Evolutionary conservation across 2,329 filamentous ascomycete species (phyloP).

Genomic region (Penicillium oxalicum): DNA sequence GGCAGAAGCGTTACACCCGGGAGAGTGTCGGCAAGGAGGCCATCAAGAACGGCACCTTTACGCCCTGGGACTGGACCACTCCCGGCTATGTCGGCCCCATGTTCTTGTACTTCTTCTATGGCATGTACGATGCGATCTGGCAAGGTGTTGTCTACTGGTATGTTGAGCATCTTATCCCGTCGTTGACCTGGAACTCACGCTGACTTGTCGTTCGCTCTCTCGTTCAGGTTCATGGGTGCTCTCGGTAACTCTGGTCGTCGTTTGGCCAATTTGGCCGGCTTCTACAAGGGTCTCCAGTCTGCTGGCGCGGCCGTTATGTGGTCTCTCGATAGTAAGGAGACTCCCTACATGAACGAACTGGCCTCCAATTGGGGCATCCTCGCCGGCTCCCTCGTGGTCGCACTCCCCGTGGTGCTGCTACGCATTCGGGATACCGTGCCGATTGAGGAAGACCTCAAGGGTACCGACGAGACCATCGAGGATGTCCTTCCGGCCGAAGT

Average conservation of each 20-base stretch:
- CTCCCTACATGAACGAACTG: conserved; percentile 64
- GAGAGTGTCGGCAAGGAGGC: conserved; percentile 18
- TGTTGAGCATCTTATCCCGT: conserved; percentile 14
- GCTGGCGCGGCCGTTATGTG: conserved; percentile 61
- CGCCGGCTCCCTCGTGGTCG: conserved; percentile 59
- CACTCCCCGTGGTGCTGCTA: conserved; percentile 66
- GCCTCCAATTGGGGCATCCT: conserved; percentile 69
- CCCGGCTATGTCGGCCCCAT: conserved; percentile 67
- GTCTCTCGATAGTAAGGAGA: conserved; percentile 56
- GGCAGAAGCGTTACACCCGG: conserved; percentile 57
- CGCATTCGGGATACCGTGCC: conserved; percentile 70
- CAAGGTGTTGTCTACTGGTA: conserved; percentile 85
- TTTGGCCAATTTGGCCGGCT: conserved; percentile 80
- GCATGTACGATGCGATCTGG: conserved; percentile 80
- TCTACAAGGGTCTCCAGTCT: conserved; percentile 82
- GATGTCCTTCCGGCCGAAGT: conserved; percentile 51
- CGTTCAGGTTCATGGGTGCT: conserved; percentile 72
- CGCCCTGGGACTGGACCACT: conserved; percentile 58
- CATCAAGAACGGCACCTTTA: conserved; percentile 4
- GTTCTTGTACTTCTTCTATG: conserved; percentile 85
- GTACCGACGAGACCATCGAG: conserved; percentile 70
- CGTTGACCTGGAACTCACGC: not conserved
- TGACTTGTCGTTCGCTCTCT: not conserved
- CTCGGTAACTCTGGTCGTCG: conserved; percentile 87
- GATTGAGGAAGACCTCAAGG: conserved; percentile 72